Base-by-base conservation (phyloP, 129 eudicot species). In the Escallonia herrerae region DNA sequence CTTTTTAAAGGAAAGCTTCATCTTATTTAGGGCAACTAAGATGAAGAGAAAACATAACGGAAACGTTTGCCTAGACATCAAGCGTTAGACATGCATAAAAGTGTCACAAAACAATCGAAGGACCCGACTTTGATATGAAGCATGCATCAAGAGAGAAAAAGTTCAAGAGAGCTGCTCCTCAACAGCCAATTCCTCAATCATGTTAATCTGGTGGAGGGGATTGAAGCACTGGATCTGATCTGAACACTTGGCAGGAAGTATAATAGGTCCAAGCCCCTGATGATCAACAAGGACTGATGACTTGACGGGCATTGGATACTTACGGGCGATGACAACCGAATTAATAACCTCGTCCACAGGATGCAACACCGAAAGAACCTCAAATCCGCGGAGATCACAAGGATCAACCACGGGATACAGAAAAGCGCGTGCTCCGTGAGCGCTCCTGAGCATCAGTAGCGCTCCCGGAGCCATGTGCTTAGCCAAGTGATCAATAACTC, bases 311-410 rank as follows among this genome's bases (percentile, higher is more conserved):
- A n/a, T n/a, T 1, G 71, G 62, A 62, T 49, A 39, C 75, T 78
- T 90, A 8, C 86, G 87, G 0, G 94, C 80, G 37, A 90, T 83
- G 15, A 87, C 84, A 57, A 90, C 95, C 2, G 97, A 90, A 70
- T 90, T 91, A 56, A 91, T 79, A 8, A 91, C 96, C 69, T 91
- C 98, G 49, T 91, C 98, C 22, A 76, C 80, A 0, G 98, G 98
- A 70, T 93, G 98, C 46, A 69, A 93, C 44, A 88, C 84, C 9
- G 95, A 85, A 6, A 93, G 89, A 57, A 88, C 84, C 65, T 93
- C 87, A 61, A 93, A 93, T 49, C 98, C 98, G 54, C 59, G 66
- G 4, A 93, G 84, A 60, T 93, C 86, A 51, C 81, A 63, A 2
- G 90, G 86, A 15, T 88, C 91, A 45, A 93, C 86, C 46, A 93